phyloP scores from a whole-genome alignment of 139 green algal species.

The Gonium pectorale region DNA sequence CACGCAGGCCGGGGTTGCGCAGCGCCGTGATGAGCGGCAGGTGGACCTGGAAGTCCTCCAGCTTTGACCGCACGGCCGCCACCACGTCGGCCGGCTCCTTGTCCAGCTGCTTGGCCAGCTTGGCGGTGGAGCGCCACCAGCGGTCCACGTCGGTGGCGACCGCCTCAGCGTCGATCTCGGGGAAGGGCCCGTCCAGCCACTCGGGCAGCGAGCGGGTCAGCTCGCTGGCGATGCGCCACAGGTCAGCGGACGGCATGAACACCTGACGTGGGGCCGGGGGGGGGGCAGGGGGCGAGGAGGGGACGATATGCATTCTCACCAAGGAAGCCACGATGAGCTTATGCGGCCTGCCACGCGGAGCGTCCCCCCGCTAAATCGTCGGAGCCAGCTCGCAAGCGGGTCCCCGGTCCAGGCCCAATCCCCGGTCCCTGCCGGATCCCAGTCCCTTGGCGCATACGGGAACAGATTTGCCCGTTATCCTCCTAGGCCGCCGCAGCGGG shows the following conservation, averaged over 20 bases:
- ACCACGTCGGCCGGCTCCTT: constrained; percentile 47
- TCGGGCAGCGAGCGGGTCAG: constrained; percentile 73
- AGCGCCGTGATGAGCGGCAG: constrained; percentile 79
- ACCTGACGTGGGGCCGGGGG: constrained; percentile 20
- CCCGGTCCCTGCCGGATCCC: too few species aligned
- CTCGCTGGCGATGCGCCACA: constrained; percentile 65
- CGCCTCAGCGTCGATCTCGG: constrained; percentile 78
- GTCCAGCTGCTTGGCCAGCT: constrained; percentile 62
- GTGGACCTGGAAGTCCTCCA: constrained; percentile 81
- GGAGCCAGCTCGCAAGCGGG: too few species aligned
- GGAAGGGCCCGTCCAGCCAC: constrained; percentile 85
- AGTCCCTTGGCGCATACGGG: too few species aligned
- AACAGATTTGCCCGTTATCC: too few species aligned
- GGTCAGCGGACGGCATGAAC: constrained; percentile 68
- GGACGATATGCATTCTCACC: too few species aligned
- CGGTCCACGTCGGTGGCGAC: constrained; percentile 68
- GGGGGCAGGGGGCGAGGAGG: not conserved
- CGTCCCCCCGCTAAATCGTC: too few species aligned
- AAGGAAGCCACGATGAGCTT: too few species aligned
- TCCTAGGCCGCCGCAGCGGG: too few species aligned
- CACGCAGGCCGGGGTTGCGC: constrained; percentile 78
- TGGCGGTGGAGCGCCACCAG: constrained; percentile 70
- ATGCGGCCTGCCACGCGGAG: too few species aligned
- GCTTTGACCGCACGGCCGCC: constrained; percentile 55
- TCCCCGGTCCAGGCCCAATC: too few species aligned